Evolutionary conservation across 306 rosid species (phyloP).

Genomic region (Mimosa bimucronata): DNA sequence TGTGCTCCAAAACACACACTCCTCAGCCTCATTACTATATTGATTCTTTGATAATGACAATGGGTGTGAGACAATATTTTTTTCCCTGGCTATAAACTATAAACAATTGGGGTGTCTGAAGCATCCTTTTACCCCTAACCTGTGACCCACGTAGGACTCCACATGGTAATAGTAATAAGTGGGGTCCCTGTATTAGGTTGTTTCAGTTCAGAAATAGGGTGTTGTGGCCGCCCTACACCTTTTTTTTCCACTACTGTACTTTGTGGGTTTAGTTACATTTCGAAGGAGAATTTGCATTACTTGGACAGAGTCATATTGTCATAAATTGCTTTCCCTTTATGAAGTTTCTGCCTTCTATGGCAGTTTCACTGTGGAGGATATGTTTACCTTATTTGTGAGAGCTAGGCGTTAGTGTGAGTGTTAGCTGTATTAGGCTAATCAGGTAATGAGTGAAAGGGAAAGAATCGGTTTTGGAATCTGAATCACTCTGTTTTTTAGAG

Average conservation of each 20-base stretch:
- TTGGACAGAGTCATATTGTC: neutral
- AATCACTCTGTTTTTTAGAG: neutral
- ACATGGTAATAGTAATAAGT: neutral
- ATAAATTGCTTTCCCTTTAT: conserved; percentile 20
- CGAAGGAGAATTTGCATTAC: conserved; percentile 11
- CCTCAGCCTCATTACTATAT: conserved; percentile 15
- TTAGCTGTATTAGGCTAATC: neutral
- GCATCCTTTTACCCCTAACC: neutral
- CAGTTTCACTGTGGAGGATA: conserved; percentile 16
- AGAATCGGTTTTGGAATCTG: neutral
- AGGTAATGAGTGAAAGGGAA: neutral
- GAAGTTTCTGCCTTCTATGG: neutral
- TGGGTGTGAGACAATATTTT: neutral
- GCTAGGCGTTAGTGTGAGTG: neutral
- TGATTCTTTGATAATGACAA: conserved; percentile 1
- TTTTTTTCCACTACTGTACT: neutral
- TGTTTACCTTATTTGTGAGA: neutral
- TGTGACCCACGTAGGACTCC: conserved; percentile 9
- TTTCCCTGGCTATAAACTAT: neutral
- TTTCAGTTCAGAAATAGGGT: neutral
- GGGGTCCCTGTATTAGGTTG: neutral
- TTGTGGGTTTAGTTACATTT: conserved; percentile 6
- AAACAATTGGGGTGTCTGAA: neutral
- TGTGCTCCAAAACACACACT: neutral
- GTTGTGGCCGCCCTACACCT: conserved; percentile 5